Conservation (phyloP, 192 early-diverging fungal genomes). For the Lunasporangiospora selenospora region DNA sequence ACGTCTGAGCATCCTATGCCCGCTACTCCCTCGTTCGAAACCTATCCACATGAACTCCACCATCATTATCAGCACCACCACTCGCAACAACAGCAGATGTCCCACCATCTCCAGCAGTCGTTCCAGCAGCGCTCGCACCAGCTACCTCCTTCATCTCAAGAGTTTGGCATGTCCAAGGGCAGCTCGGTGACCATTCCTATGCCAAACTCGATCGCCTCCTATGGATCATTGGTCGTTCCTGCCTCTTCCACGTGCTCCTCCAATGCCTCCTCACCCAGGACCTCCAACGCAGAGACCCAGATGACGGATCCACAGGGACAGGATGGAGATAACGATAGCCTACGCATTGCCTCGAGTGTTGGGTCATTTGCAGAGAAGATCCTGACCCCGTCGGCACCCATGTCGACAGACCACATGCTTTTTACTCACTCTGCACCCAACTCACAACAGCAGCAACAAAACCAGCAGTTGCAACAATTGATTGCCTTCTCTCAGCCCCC, state of each 20-base stretch:
- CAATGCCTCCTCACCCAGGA: slow-evolving; percentile 5
- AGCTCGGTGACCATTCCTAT: slow-evolving; percentile 25
- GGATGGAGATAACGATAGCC: background rate
- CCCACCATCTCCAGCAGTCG: background rate
- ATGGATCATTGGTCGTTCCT: slow-evolving; percentile 39
- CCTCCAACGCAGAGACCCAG: background rate
- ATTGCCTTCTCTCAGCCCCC: too few species aligned
- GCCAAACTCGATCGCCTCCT: slow-evolving; percentile 8
- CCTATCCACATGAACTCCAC: slow-evolving; percentile 6
- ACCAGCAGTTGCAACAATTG: too few species aligned
- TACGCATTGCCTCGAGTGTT: too few species aligned
- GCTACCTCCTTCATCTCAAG: too few species aligned
- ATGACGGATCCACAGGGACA: background rate
- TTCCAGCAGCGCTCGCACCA: too few species aligned
- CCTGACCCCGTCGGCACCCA: too few species aligned
- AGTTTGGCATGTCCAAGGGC: background rate
- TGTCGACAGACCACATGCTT: too few species aligned
- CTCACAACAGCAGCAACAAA: too few species aligned
- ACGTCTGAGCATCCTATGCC: slow-evolving; percentile 3
- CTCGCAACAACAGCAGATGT: slow-evolving; percentile 4
- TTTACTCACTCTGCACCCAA: too few species aligned
- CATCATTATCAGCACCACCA: background rate
- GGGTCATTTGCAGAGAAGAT: too few species aligned
- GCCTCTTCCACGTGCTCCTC: slow-evolving; percentile 34
- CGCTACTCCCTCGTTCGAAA: background rate